A percentile compares a stretch with the other conserved stretches of the same genome.
These are phyloP conservation scores for Phytophthora hybrid DNA, from an alignment of 352 stramenopile genomes.

Conservation along the genomic window DNA sequence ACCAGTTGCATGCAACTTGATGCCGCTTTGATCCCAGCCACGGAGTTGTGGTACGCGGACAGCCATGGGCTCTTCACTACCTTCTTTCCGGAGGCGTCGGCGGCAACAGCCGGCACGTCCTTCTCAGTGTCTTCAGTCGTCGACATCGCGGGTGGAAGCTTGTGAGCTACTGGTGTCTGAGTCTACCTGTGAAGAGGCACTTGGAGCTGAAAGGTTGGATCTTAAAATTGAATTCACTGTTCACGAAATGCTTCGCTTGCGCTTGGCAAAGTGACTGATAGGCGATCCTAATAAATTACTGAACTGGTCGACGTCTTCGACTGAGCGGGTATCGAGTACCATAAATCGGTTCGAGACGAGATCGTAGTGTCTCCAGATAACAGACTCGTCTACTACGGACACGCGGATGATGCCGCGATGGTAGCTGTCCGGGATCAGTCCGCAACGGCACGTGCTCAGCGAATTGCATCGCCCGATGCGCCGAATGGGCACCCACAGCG, in stretches of 20 bases:
- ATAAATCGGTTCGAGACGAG: constrained; percentile 75
- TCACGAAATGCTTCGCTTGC: constrained; percentile 49
- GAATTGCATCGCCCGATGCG: constrained; percentile 59
- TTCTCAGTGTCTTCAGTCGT: constrained; percentile 37
- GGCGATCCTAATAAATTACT: constrained; percentile 44
- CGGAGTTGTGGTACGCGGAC: constrained; percentile 90
- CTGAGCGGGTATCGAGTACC: constrained; percentile 54
- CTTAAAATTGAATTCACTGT: neutral
- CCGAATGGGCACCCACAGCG: constrained; percentile 75
- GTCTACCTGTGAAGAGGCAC: constrained; percentile 30
- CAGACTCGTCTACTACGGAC: constrained; percentile 72
- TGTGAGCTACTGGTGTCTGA: neutral
- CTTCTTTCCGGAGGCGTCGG: constrained; percentile 34
- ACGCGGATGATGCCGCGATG: constrained; percentile 74
- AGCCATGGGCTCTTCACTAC: constrained; percentile 75
- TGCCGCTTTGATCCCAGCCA: constrained; percentile 89
- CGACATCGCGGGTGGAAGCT: constrained; percentile 6
- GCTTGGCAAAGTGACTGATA: constrained; percentile 36
- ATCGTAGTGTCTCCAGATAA: constrained; percentile 82
- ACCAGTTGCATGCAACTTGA: constrained; percentile 81
- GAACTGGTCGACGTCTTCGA: constrained; percentile 42
- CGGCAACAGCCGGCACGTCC: constrained; percentile 1
- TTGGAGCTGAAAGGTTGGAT: constrained; percentile 29
- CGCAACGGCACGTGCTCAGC: constrained; percentile 70
- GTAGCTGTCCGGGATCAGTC: constrained; percentile 77